Percentiles rank a stretch among this genome's conserved stretches.
phyloP scores from a whole-genome alignment of 805 yeast species.

The Yarrowia sp. region DNA sequence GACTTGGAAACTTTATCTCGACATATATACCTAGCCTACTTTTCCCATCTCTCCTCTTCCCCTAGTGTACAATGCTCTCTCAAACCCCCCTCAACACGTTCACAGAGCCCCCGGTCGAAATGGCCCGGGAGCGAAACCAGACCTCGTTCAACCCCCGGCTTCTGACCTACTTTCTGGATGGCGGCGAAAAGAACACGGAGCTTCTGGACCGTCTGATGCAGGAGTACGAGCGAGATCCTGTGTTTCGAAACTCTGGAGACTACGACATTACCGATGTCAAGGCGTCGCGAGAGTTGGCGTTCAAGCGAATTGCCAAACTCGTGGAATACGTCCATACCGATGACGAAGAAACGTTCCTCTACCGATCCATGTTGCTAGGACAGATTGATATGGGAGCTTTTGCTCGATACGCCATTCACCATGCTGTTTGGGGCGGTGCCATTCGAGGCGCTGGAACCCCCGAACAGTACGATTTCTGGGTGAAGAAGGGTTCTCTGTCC shows the following conservation, averaged over 20 bases:
- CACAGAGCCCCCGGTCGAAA: constrained; percentile 37
- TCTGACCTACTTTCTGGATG: constrained; percentile 45
- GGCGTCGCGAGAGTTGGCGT: constrained; percentile 40
- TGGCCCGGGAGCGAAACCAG: constrained; percentile 42
- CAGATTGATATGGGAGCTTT: constrained; percentile 66
- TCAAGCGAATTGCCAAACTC: constrained; percentile 35
- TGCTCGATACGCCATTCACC: constrained; percentile 82
- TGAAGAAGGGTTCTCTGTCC: constrained; percentile 47
- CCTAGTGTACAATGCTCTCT: not conserved
- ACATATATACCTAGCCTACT: not conserved
- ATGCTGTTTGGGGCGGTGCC: constrained; percentile 77
- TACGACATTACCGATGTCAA: constrained; percentile 47
- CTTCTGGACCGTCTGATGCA: constrained; percentile 40
- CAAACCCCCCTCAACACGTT: constrained; percentile 29
- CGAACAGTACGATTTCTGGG: constrained; percentile 81
- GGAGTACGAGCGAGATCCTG: constrained; percentile 55
- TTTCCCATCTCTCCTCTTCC: not conserved
- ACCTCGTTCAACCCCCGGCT: constrained; percentile 40
- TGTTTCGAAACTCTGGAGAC: constrained; percentile 43
- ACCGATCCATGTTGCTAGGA: constrained; percentile 33
- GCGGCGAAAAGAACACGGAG: constrained; percentile 41
- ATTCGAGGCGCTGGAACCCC: constrained; percentile 83
- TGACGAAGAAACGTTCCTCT: constrained; percentile 30
- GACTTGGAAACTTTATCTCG: not conserved
- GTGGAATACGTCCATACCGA: constrained; percentile 20